Evolutionary conservation across 2,329 filamentous ascomycete genomes (phyloP).

Genomic region (Tolypocladium endophyticum): DNA sequence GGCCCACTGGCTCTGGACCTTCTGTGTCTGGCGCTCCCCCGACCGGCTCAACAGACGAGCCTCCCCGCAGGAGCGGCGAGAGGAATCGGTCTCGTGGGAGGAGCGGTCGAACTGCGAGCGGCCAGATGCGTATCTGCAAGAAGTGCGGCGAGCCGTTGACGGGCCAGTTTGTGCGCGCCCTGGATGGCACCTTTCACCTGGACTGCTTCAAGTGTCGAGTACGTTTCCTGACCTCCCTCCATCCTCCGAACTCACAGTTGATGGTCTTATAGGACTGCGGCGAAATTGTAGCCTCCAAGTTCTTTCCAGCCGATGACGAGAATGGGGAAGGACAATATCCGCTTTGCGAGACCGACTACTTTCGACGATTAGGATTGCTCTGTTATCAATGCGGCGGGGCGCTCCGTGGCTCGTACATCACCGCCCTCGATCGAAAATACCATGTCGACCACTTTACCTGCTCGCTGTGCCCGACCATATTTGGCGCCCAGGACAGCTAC

Average conservation of each 20-base stretch:
- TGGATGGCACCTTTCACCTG: conserved; percentile 89
- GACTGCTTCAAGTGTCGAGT: conserved; percentile 98
- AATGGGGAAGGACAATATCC: conserved; percentile 81
- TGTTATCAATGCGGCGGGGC: conserved; percentile 90
- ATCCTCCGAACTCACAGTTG: conserved; percentile 3
- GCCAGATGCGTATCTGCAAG: conserved; percentile 59
- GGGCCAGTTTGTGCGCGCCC: conserved; percentile 88
- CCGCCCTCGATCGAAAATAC: conserved; percentile 93
- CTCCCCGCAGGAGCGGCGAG: conserved; percentile 40
- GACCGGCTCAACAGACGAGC: conserved; percentile 27
- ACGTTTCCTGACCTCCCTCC: conserved; percentile 23
- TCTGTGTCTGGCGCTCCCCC: conserved; percentile 18
- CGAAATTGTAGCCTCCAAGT: conserved; percentile 95
- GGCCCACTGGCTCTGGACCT: conserved; percentile 23
- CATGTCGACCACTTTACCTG: conserved; percentile 99
- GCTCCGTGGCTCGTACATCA: conserved; percentile 93
- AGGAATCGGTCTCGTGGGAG: conserved; percentile 45
- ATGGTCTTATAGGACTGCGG: conserved; percentile 65
- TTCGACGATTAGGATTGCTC: conserved; percentile 78
- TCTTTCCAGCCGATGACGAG: conserved; percentile 93
- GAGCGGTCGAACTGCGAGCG: conserved; percentile 45
- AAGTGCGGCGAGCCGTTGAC: conserved; percentile 84
- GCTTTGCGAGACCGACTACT: conserved; percentile 96
- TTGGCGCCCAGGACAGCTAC: conserved; percentile 95
- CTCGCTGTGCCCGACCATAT: conserved; percentile 93